Evolutionary conservation across 1,139 yeast species (phyloP).

Genomic region (Ashbya aceris): DNA sequence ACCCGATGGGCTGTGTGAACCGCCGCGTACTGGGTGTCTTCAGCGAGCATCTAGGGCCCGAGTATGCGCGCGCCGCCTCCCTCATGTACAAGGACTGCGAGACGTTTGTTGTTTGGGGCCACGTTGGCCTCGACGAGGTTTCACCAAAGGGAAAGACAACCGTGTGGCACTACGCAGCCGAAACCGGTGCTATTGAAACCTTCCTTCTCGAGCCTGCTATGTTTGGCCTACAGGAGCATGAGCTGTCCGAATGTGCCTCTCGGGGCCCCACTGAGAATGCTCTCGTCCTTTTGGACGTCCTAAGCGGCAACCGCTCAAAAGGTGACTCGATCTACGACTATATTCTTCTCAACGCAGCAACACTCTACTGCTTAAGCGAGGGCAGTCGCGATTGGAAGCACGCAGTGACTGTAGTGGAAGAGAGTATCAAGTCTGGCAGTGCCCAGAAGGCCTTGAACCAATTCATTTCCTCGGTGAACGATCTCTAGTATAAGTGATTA

Average conservation of each 20-base stretch:
- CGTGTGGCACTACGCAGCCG: slow-evolving; percentile 64
- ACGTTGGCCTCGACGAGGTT: slow-evolving; percentile 83
- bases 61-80: slow-evolving; percentile 75
- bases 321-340: slow-evolving; percentile 73
- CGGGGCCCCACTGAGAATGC: slow-evolving; percentile 90
- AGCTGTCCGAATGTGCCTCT: slow-evolving; percentile 57
- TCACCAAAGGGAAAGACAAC: slow-evolving; percentile 78
- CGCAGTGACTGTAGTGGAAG: slow-evolving; percentile 69
- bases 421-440: slow-evolving; percentile 54
- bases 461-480: slow-evolving; percentile 42
- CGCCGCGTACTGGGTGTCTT: slow-evolving; percentile 87
- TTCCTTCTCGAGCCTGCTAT: slow-evolving; percentile 50
- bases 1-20: slow-evolving; percentile 58
- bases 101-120: slow-evolving; percentile 88
- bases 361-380: slow-evolving; percentile 74
- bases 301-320: slow-evolving; percentile 39
- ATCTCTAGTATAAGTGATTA: slow-evolving; percentile 3
- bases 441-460: slow-evolving; percentile 52
- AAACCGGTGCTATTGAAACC: slow-evolving; percentile 28
- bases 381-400: slow-evolving; percentile 55
- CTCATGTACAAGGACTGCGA: slow-evolving; percentile 29
- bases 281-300: slow-evolving; percentile 42
- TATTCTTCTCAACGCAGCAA: slow-evolving; percentile 78
- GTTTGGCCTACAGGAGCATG: slow-evolving; percentile 74
- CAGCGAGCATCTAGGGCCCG: slow-evolving; percentile 65